Base-by-base conservation (phyloP, 2,329 filamentous ascomycete species). In the Fusarium zealandicum region DNA sequence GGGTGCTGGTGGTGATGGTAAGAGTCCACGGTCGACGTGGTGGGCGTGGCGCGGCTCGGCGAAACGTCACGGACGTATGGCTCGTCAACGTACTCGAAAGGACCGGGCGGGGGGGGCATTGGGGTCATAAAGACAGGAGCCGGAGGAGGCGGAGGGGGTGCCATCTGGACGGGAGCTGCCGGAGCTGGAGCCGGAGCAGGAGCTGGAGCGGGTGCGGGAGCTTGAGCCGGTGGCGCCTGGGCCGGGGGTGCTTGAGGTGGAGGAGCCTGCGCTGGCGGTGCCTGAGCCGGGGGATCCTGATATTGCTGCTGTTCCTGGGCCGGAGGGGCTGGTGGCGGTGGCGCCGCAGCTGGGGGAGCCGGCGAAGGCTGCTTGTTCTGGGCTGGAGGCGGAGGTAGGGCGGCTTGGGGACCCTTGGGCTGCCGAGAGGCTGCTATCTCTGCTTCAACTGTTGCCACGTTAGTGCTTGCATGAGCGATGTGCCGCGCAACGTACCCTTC, bases 1-100 rank as follows among this genome's bases (percentile, higher is more conserved):
- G 70, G 67, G 2, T 67, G 61, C 30, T 68, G 57, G 31, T 70
- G 66, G 41, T 69, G 69, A 46, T 68, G 60, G 56, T 72, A 64
- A 16, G 66, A 58, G 42, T 69, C 71, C 53, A 65, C 71, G 62
- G 70, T 73, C 5, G 68, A 65, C 30, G 73, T 67, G 3, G 76
- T 72, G 13, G 72, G 75, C 33, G 71, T 74, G 5, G 64, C 71
- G 18, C 78, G 75, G 5, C 75, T 67, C 5, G 82, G 82, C 2
- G 82, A 84, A 2, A 72, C 62, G 11, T 84, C 80, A 5, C 81
- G 80, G 27, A 81, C 69, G 14, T 81, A 69, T 4, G 77, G 80
- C 14, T 76, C 78, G 35, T 81, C 76, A 13, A 77, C 70, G 3
- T 80, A 65, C 17, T 83, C 75, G 12, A 74, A 70, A 5, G 73